These are phyloP conservation scores for Dimocarpus longan DNA, from an alignment of 345 rosid genomes.

Conservation along the genomic window DNA sequence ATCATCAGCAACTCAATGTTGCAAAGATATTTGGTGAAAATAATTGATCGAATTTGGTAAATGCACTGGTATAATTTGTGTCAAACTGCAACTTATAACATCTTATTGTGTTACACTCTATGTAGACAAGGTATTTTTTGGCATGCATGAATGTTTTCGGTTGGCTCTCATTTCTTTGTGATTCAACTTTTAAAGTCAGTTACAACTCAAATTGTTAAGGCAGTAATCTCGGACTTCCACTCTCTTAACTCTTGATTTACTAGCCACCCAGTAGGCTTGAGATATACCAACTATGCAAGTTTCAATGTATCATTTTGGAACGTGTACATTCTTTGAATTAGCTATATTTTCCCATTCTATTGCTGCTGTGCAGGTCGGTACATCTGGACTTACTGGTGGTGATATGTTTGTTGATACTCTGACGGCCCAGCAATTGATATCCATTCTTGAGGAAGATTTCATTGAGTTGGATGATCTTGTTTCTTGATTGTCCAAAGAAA, in stretches of 20 bases:
- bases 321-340: neutral
- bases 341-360: neutral
- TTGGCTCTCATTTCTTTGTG: neutral
- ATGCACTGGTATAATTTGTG: neutral
- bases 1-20: neutral
- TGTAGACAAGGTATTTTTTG: neutral
- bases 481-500: constrained; percentile 19
- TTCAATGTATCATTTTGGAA: neutral
- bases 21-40: constrained; percentile 1
- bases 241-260: neutral
- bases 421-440: constrained; percentile 9
- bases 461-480: constrained; percentile 51
- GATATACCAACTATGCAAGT: neutral
- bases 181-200: neutral
- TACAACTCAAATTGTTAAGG: neutral
- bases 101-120: neutral
- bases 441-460: constrained; percentile 43
- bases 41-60: neutral
- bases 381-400: constrained; percentile 23
- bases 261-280: neutral
- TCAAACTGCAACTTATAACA: neutral
- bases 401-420: constrained; percentile 20
- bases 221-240: neutral
- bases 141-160: neutral
- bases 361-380: constrained; percentile 37